phyloP scores from a whole-genome alignment of 2,329 filamentous ascomycete genomes.

The Nemania sp. region DNA sequence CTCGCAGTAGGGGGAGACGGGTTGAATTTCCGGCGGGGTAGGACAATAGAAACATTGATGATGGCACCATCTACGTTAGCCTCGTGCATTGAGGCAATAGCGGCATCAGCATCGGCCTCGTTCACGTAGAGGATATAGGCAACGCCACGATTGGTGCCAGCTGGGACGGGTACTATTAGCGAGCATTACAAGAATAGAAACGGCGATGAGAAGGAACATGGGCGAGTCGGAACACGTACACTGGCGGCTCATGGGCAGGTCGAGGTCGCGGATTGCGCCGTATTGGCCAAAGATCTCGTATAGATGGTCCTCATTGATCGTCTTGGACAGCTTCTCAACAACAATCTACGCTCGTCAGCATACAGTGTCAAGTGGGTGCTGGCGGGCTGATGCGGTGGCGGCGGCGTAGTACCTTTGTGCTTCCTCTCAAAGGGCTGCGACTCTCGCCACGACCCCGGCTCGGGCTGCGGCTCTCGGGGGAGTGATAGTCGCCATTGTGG shows the following conservation, averaged over 20 bases:
- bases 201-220: not conserved
- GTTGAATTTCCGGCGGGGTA: constrained; percentile 82
- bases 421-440: constrained; percentile 39
- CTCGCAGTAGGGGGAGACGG: constrained; percentile 75
- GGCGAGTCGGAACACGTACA: constrained; percentile 56
- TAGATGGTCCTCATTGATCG: constrained; percentile 86
- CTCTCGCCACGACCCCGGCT: constrained; percentile 37
- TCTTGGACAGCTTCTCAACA: constrained; percentile 93
- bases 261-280: constrained; percentile 82
- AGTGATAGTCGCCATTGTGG: constrained; percentile 44
- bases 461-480: constrained; percentile 30
- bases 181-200: not conserved
- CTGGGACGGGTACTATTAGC: constrained; percentile 48
- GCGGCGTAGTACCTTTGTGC: constrained; percentile 41
- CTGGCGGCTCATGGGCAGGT: constrained; percentile 85
- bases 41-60: constrained; percentile 85
- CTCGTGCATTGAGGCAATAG: constrained; percentile 97
- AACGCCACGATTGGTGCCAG: constrained; percentile 87
- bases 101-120: constrained; percentile 79
- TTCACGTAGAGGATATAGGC: constrained; percentile 87
- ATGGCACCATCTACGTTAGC: constrained; percentile 85
- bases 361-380: not conserved
- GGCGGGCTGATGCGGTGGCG: not conserved
- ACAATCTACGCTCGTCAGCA: constrained; percentile 68
- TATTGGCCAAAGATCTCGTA: constrained; percentile 91